Base-by-base conservation (phyloP, 2,329 filamentous ascomycete genomes). In the Septoria linicola region DNA sequence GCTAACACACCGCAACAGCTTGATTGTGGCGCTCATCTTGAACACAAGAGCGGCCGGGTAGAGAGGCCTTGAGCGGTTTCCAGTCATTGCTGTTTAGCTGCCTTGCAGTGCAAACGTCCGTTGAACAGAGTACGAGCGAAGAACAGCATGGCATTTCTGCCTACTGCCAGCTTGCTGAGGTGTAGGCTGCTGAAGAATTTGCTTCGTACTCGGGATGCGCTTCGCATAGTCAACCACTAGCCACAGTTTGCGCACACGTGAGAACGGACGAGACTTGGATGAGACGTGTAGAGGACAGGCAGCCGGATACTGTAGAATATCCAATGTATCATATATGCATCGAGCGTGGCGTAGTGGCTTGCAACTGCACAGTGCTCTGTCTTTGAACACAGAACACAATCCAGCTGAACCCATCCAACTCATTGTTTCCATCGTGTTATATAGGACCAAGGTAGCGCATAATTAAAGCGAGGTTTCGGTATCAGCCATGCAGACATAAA, bases 1-100 rank as follows among this genome's bases (percentile, higher is more conserved):
- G 42, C 43, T 46, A 23, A 46, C 34, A 37, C 34, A 4, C 13
- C 32, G 14, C 19, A 19, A 34, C 62, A 95, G 89, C 39, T 82
- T 96, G 60, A 96, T 96, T 68, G 91, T 96, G 55, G 89, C 88
- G 51, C 81, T 96, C 36, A 92, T 96, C 67, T 81, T 96, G 67
- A 95, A 96, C 81, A 93, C 89, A 19, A 56, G 64, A 57, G 62
- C 66, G 17, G 51, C 52, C 16, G 65, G 64, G 41, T 66, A 52
- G 49, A 40, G 49, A 39, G 10, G 13, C 19, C 10, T 19, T 13
- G 20, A 27, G 11, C 4, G 34, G 17, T 20, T 16, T 37, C 20
- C 32, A 30, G 20, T 30, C 11, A n/a, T 16, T 34, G 19, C 32
- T 36, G 30, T 23, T 35, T 20, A n/a, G n/a, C 11, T 45, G 43